Percentiles rank a stretch among this genome's conserved stretches.
Conservation (phyloP, 805 yeast genomes). For the Schizosaccharomyces cryophilus region DNA sequence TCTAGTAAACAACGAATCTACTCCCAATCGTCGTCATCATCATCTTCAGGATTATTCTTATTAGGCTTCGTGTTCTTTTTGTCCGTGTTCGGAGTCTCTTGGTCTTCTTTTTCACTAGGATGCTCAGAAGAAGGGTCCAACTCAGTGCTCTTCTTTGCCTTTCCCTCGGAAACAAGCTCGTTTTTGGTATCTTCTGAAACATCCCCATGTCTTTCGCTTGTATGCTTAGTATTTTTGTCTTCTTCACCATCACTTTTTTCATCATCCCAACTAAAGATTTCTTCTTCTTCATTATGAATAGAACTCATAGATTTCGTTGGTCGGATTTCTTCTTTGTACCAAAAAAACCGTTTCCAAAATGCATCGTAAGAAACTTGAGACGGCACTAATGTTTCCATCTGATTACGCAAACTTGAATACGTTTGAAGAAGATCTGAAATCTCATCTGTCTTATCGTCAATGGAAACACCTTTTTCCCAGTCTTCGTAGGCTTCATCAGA, state of each 20-base stretch:
- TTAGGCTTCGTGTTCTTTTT: neutral
- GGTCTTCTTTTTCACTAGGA: too few relatives aligned
- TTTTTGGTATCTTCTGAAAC: neutral
- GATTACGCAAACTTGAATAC: neutral
- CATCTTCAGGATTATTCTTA: neutral
- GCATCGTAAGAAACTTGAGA: neutral
- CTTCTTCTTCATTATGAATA: conserved; percentile 8
- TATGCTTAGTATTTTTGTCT: conserved; percentile 4
- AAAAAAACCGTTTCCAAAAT: neutral
- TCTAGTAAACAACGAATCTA: neutral
- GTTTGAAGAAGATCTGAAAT: neutral
- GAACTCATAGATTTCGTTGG: conserved; percentile 7
- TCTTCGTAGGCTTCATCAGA: neutral
- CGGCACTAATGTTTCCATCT: conserved; percentile 2
- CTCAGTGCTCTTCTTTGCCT: too few relatives aligned
- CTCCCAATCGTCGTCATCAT: neutral
- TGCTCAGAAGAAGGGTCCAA: too few relatives aligned
- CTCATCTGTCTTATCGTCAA: neutral
- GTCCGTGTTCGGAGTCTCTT: neutral
- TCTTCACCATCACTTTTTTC: neutral
- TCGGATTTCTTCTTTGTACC: neutral
- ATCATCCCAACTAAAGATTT: neutral
- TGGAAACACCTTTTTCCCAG: neutral
- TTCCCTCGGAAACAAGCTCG: too few relatives aligned
- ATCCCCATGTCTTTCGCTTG: neutral